Percentiles rank a stretch among this genome's conserved stretches.
Conservation (phyloP, 176 grass and related monocot genomes). For the Oropetium thomaeum region DNA sequence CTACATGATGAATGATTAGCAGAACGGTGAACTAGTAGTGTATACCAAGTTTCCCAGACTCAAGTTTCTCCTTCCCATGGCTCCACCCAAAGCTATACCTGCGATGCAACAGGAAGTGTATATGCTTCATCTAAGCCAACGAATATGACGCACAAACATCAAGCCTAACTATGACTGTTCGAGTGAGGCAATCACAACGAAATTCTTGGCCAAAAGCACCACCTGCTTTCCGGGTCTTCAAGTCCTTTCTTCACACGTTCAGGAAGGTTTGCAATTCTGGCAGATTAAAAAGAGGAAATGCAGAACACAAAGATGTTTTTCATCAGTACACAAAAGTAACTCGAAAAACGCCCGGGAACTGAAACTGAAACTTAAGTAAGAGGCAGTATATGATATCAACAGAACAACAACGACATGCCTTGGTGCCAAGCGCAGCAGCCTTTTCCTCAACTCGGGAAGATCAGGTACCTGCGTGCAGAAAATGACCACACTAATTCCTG, state of each 20-base stretch:
- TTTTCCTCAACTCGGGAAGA: slow-evolving; percentile 61
- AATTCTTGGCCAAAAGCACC: not conserved
- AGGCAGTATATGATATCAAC: not conserved
- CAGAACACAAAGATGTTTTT: not conserved
- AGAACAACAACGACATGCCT: slow-evolving; percentile 34
- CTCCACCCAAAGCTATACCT: slow-evolving; percentile 98
- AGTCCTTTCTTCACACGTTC: slow-evolving; percentile 56
- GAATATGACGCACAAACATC: no score
- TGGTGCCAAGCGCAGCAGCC: slow-evolving; percentile 62
- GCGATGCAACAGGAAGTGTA: no score
- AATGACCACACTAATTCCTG: not conserved
- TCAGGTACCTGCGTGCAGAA: slow-evolving; percentile 52
- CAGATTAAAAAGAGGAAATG: not conserved
- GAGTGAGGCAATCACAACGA: no score
- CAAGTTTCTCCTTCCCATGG: slow-evolving; percentile 90
- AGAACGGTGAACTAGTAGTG: not conserved
- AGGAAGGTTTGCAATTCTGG: slow-evolving; percentile 64
- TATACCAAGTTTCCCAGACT: slow-evolving; percentile 83
- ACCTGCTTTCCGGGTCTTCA: slow-evolving; percentile 94
- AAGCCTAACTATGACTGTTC: no score
- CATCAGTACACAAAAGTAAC: not conserved
- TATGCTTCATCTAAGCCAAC: no score
- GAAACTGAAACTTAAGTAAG: not conserved
- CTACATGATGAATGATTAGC: not conserved
- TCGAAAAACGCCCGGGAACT: no score